phyloP scores from a whole-genome alignment of 2,329 filamentous ascomycete species.

The Verticillium longisporum region DNA sequence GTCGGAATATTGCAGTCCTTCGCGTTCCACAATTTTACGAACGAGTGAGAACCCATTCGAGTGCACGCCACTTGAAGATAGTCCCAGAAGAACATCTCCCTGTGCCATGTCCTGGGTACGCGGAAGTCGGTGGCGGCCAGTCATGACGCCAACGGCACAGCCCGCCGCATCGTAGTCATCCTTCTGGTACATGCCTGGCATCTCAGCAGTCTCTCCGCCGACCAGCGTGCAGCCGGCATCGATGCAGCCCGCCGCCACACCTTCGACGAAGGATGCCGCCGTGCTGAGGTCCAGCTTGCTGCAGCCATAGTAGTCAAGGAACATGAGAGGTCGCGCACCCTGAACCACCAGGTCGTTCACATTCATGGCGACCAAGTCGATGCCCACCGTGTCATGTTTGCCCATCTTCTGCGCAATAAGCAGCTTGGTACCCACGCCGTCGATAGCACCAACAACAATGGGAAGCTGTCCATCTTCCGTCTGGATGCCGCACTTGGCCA shows the following conservation, averaged over 20 bases:
- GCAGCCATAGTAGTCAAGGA: constrained; percentile 97
- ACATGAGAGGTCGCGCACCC: constrained; percentile 89
- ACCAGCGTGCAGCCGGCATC: constrained; percentile 83
- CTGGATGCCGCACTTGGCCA: constrained; percentile 53
- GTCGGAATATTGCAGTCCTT: constrained; percentile 64
- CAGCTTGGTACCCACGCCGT: constrained; percentile 94
- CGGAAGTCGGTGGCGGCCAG: constrained; percentile 63
- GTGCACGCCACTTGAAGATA: constrained; percentile 82
- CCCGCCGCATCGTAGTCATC: constrained; percentile 93
- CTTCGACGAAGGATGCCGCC: constrained; percentile 81
- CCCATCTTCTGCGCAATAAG: constrained; percentile 87
- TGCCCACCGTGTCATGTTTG: constrained; percentile 90
- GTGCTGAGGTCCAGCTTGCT: constrained; percentile 73
- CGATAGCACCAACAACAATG: constrained; percentile 86
- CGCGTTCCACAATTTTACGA: constrained; percentile 73
- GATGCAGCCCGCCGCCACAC: constrained; percentile 81
- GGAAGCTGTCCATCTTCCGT: constrained; percentile 48
- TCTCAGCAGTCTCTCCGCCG: constrained; percentile 97
- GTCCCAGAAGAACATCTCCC: constrained; percentile 80
- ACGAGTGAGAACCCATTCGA: constrained; percentile 98
- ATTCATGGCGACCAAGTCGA: constrained; percentile 98
- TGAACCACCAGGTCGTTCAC: constrained; percentile 97
- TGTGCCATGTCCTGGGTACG: constrained; percentile 66
- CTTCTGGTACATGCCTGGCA: constrained; percentile 88
- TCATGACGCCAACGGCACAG: constrained; percentile 79